phyloP scores from a whole-genome alignment of 306 rosid genomes.

The Abrus precatorius region DNA sequence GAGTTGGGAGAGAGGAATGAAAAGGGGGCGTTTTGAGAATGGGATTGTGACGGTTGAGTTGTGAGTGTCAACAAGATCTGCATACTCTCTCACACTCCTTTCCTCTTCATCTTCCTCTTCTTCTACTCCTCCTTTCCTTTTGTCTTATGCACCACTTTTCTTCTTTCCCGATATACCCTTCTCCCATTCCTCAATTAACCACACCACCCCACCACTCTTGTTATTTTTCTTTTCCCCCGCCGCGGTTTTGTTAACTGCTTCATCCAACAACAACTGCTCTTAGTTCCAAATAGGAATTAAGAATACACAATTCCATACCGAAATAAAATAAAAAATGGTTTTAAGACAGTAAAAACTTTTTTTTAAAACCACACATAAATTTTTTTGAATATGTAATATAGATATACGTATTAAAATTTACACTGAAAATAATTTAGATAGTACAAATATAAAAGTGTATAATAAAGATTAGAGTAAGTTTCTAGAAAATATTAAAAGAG shows the following conservation, averaged over 20 bases:
- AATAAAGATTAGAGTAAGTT: background rate
- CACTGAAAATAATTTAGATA: too few relatives aligned
- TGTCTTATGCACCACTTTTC: conserved; percentile 43
- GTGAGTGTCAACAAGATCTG: conserved; percentile 38
- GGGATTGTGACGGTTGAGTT: conserved; percentile 42
- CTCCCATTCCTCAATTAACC: background rate
- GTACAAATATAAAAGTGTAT: too few relatives aligned
- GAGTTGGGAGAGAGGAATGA: background rate
- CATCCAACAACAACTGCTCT: background rate
- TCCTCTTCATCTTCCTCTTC: background rate
- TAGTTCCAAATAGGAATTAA: too few relatives aligned
- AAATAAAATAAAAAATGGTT: too few relatives aligned
- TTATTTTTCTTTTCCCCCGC: background rate
- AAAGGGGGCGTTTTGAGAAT: background rate
- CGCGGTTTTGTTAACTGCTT: conserved; percentile 29
- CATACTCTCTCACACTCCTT: conserved; percentile 12
- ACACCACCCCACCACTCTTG: background rate
- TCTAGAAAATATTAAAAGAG: background rate
- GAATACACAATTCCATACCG: too few relatives aligned
- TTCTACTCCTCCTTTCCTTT: conserved; percentile 1
- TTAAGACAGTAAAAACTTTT: too few relatives aligned
- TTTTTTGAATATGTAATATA: too few relatives aligned
- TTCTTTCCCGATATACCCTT: conserved; percentile 44
- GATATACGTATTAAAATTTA: too few relatives aligned
- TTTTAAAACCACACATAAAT: too few relatives aligned